These are phyloP conservation scores for Teratosphaeria pseudoeucalypti DNA, from an alignment of 2,329 filamentous ascomycete species.

Conservation along the genomic window DNA sequence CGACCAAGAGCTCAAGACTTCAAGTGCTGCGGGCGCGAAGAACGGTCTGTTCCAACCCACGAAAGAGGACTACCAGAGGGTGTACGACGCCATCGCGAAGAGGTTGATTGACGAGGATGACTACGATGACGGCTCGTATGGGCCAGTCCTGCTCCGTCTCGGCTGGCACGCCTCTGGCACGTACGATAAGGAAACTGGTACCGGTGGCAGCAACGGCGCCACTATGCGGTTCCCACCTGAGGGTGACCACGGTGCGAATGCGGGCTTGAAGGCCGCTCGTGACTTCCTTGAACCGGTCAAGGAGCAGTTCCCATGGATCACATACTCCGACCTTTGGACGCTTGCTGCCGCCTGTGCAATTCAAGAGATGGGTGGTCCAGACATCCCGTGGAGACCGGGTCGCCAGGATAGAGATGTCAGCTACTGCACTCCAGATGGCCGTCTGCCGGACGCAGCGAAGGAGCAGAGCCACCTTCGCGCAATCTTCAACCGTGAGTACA, in stretches of 20 bases:
- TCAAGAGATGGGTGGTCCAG: slow-evolving; percentile 89
- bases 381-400: slow-evolving; percentile 80
- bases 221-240: slow-evolving; percentile 72
- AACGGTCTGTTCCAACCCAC: slow-evolving; percentile 55
- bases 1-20: slow-evolving; percentile 28
- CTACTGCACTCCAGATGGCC: slow-evolving; percentile 88
- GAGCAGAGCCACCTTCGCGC: slow-evolving; percentile 70
- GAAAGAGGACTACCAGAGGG: slow-evolving; percentile 85
- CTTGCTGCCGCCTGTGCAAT: slow-evolving; percentile 74
- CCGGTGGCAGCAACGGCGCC: slow-evolving; percentile 89
- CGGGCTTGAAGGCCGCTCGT: slow-evolving; percentile 73
- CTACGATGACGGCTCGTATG: slow-evolving; percentile 94
- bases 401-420: slow-evolving; percentile 67
- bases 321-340: slow-evolving; percentile 95
- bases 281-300: slow-evolving; percentile 92
- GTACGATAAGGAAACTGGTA: slow-evolving; percentile 76
- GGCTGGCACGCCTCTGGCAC: slow-evolving; percentile 94
- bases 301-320: slow-evolving; percentile 86
- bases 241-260: slow-evolving; percentile 83
- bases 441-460: slow-evolving; percentile 73
- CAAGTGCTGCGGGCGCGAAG: slow-evolving; percentile 18
- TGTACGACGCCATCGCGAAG: slow-evolving; percentile 78
- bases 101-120: slow-evolving; percentile 80
- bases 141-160: slow-evolving; percentile 78
- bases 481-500: slow-evolving; percentile 91